Percentiles rank a stretch among this genome's conserved stretches.
phyloP scores from a whole-genome alignment of 2,329 filamentous ascomycete species.

The Curvularia spicifera region DNA sequence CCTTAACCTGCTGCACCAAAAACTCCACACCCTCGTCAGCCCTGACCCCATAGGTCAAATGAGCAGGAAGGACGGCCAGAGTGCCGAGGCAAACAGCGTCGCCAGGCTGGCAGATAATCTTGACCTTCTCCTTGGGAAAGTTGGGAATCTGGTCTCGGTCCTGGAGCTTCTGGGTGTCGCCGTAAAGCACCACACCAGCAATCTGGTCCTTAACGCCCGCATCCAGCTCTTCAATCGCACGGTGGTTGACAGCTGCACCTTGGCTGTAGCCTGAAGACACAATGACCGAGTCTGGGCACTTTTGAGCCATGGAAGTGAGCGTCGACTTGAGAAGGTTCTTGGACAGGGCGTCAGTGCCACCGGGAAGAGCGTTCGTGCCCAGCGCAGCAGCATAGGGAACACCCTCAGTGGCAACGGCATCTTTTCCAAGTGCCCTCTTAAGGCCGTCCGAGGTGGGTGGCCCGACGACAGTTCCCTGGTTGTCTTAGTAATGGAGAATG shows the following conservation, averaged over 20 bases:
- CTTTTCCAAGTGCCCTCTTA: conserved; percentile 34
- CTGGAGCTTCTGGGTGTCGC: conserved; percentile 54
- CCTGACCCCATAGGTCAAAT: conserved; percentile 40
- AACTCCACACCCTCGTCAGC: conserved; percentile 40
- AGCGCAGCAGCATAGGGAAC: conserved; percentile 41
- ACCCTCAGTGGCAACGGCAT: conserved; percentile 43
- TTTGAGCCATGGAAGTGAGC: conserved; percentile 33
- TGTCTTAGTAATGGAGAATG: conserved; percentile 18
- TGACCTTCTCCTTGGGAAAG: conserved; percentile 53
- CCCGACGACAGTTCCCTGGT: conserved; percentile 46
- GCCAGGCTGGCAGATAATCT: conserved; percentile 58
- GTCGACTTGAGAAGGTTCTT: conserved; percentile 32
- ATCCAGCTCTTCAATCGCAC: conserved; percentile 40
- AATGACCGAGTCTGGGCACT: conserved; percentile 45
- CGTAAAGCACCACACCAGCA: conserved; percentile 54
- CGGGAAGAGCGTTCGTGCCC: conserved; percentile 38
- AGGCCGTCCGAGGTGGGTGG: conserved; percentile 42
- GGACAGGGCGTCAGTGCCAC: conserved; percentile 34
- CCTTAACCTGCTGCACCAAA: conserved; percentile 35
- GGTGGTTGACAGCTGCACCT: conserved; percentile 46
- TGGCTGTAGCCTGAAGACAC: conserved; percentile 43
- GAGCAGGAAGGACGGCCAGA: conserved; percentile 39
- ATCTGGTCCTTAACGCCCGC: conserved; percentile 41
- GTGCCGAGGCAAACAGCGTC: conserved; percentile 61
- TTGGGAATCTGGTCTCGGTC: conserved; percentile 50